phyloP scores from a whole-genome alignment of 75 land plant genomes.

The Isoetes taiwanensis region DNA sequence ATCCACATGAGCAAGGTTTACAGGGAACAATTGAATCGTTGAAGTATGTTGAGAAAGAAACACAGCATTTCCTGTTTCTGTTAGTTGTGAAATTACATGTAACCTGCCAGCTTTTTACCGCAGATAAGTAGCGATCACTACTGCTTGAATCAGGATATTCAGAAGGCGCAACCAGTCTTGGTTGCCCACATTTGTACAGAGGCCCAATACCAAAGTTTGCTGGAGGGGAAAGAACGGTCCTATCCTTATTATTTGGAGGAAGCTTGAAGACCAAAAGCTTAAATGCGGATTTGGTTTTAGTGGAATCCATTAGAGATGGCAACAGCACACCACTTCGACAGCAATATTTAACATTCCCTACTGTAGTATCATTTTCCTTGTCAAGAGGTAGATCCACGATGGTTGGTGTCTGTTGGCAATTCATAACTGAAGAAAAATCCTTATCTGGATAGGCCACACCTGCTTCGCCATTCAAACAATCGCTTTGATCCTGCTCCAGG shows the following conservation, averaged over 20 bases:
- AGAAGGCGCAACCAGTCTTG: conserved; percentile 45
- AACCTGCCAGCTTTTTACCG: conserved; percentile 74
- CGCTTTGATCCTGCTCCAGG: conserved; percentile 20
- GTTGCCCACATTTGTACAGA: conserved; percentile 50
- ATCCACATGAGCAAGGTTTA: conserved; percentile 77
- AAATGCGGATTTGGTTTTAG: conserved; percentile 50
- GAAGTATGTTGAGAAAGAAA: conserved; percentile 78
- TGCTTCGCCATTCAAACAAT: conserved; percentile 49
- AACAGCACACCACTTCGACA: conserved; percentile 71
- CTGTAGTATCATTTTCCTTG: conserved; percentile 40
- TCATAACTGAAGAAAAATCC: conserved; percentile 52
- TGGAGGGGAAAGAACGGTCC: conserved; percentile 49
- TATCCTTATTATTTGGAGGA: conserved; percentile 49
- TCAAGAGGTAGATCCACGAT: conserved; percentile 60
- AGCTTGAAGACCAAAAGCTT: conserved; percentile 61
- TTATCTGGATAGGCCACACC: conserved; percentile 29
- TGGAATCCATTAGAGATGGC: conserved; percentile 45
- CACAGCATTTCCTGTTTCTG: conserved; percentile 51
- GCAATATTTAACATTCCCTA: conserved; percentile 43
- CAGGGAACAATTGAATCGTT: conserved; percentile 74
- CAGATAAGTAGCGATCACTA: conserved; percentile 21
- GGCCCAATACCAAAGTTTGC: conserved; percentile 46
- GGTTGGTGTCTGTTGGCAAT: conserved; percentile 43
- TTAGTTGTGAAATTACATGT: conserved; percentile 52
- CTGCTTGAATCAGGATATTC: conserved; percentile 60